These are phyloP conservation scores for Dioszegia crocea DNA, from an alignment of 768 basidiomycete species.

Conservation along the genomic window DNA sequence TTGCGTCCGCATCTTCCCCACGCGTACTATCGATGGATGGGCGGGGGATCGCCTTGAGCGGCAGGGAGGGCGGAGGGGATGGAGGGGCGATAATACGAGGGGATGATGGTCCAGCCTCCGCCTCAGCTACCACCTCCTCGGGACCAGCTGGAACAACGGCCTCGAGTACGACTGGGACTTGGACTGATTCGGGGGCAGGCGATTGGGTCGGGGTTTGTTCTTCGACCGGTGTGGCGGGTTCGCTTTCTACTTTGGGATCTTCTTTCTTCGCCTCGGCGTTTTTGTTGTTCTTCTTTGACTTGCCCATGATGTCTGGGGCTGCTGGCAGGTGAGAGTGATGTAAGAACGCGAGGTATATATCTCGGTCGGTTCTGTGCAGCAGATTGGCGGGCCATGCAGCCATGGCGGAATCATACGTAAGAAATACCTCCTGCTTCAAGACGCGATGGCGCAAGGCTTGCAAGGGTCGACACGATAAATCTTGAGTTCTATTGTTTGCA, in stretches of 20 bases:
- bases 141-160: neutral
- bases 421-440: too few relatives aligned
- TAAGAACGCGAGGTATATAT: too few relatives aligned
- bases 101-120: slow-evolving; percentile 4
- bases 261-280: neutral
- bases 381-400: too few relatives aligned
- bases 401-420: too few relatives aligned
- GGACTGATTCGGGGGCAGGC: neutral
- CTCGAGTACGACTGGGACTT: too few relatives aligned
- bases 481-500: too few relatives aligned
- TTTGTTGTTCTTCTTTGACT: neutral
- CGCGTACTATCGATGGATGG: slow-evolving; percentile 1
- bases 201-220: neutral
- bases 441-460: too few relatives aligned
- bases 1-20: neutral
- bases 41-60: neutral
- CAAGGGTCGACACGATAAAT: too few relatives aligned
- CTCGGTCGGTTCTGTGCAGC: too few relatives aligned
- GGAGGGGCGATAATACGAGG: neutral
- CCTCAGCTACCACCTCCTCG: neutral
- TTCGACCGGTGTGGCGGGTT: neutral
- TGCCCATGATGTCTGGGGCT: neutral
- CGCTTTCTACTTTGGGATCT: neutral
- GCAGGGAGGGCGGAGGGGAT: neutral
- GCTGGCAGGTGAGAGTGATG: too few relatives aligned